Percentiles rank a stretch among this genome's conserved stretches.
phyloP scores from a whole-genome alignment of 2,329 filamentous ascomycete genomes.

The Furcasterigmium furcatum region DNA sequence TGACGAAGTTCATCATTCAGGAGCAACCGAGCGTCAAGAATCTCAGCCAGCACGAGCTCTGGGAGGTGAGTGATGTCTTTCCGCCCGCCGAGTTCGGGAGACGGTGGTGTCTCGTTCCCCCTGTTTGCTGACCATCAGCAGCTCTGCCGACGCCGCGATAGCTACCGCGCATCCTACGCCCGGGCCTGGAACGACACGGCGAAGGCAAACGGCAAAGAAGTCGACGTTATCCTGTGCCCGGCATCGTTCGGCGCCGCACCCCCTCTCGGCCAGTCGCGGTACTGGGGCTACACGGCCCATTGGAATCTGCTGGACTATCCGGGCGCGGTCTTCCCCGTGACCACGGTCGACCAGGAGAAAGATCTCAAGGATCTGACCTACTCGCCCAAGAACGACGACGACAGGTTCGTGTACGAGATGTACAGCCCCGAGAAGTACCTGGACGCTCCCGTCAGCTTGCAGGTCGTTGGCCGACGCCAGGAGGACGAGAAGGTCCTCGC shows the following conservation, averaged over 20 bases:
- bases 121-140: conserved; percentile 2
- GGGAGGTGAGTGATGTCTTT: conserved; percentile 19
- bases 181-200: conserved; percentile 12
- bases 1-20: conserved; percentile 46
- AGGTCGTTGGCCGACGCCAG: conserved; percentile 48
- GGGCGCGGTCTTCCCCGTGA: conserved; percentile 56
- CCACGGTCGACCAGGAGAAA: conserved; percentile 15
- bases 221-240: conserved; percentile 50
- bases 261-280: conserved; percentile 29
- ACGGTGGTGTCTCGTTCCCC: too few species aligned
- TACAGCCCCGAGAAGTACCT: conserved; percentile 41
- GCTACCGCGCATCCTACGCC: conserved; percentile 14
- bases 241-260: conserved; percentile 38
- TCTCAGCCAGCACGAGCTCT: conserved; percentile 36
- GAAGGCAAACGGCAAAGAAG: conserved; percentile 10
- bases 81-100: too few species aligned
- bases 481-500: conserved; percentile 39
- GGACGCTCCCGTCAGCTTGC: conserved; percentile 47
- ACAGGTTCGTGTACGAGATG: conserved; percentile 20
- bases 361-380: conserved; percentile 8
- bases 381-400: conserved; percentile 25
- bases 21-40: conserved; percentile 36
- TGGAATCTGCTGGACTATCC: conserved; percentile 72
- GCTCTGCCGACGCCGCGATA: conserved; percentile 13
- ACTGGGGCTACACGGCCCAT: conserved; percentile 63